Percentiles rank a stretch among this genome's conserved stretches.
These are phyloP conservation scores for Bertia moriformis DNA, from an alignment of 2,329 filamentous ascomycete species.

Conservation along the genomic window DNA sequence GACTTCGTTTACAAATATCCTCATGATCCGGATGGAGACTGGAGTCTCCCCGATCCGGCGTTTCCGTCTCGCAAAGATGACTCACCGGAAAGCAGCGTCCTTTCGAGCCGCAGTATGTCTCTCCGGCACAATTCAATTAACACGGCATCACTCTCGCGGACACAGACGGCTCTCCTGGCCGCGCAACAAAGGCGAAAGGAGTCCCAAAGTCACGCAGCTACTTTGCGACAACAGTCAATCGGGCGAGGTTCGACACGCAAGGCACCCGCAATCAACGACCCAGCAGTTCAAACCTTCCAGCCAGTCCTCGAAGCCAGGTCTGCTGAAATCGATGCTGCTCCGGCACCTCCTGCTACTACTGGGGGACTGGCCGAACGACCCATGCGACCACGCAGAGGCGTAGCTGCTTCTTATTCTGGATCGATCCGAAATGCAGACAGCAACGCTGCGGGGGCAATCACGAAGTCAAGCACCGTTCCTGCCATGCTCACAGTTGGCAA, in stretches of 20 bases:
- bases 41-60: slow-evolving; percentile 12
- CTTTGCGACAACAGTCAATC: slow-evolving; percentile 26
- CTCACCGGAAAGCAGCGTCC: slow-evolving; percentile 4
- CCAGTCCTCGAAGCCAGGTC: not conserved
- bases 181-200: slow-evolving; percentile 22
- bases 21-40: slow-evolving; percentile 20
- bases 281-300: not conserved
- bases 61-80: not conserved
- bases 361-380: slow-evolving; percentile 20
- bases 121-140: not conserved
- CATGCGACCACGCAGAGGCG: slow-evolving; percentile 18
- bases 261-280: slow-evolving; percentile 5
- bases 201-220: slow-evolving; percentile 25
- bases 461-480: slow-evolving; percentile 15
- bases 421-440: slow-evolving; percentile 2
- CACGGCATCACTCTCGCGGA: slow-evolving; percentile 14
- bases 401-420: slow-evolving; percentile 15
- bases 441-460: slow-evolving; percentile 4
- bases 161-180: slow-evolving; percentile 20
- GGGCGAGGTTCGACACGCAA: slow-evolving; percentile 13
- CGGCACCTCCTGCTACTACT: slow-evolving; percentile 5
- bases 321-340: no score
- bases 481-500: slow-evolving; percentile 19
- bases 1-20: slow-evolving; percentile 28
- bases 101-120: not conserved